Conservation (phyloP, 1,284 basidiomycete species). For the Microbotryum saponariae region DNA sequence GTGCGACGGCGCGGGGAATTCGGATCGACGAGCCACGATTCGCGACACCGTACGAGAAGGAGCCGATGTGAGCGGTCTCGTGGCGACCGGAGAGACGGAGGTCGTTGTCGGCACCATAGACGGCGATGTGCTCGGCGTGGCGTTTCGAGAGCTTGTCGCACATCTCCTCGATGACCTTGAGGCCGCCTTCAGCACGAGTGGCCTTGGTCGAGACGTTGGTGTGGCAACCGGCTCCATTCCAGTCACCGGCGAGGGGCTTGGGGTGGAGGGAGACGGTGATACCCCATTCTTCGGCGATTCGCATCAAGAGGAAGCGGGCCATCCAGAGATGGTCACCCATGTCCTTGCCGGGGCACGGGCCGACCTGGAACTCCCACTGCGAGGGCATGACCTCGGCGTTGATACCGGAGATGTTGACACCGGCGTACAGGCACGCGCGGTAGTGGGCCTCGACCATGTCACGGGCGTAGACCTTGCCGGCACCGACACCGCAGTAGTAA, state of each 20-base stretch:
- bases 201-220: slow-evolving; percentile 72
- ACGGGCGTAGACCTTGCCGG: slow-evolving; percentile 95
- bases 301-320: slow-evolving; percentile 74
- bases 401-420: slow-evolving; percentile 97
- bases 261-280: slow-evolving; percentile 97
- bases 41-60: slow-evolving; percentile 69
- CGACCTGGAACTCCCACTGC: slow-evolving; percentile 96
- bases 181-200: slow-evolving; percentile 89
- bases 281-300: slow-evolving; percentile 96
- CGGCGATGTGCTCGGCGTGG: slow-evolving; percentile 63
- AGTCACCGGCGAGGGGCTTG: slow-evolving; percentile 94
- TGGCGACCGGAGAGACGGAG: slow-evolving; percentile 85
- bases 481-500: slow-evolving; percentile 99
- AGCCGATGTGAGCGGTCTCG: slow-evolving; percentile 92
- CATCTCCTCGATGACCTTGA: slow-evolving; percentile 85
- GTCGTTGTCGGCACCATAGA: slow-evolving; percentile 80
- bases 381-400: slow-evolving; percentile 99
- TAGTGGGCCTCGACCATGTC: slow-evolving; percentile 99
- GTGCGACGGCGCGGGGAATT: slow-evolving; percentile 37
- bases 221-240: slow-evolving; percentile 94
- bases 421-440: slow-evolving; percentile 87
- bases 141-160: slow-evolving; percentile 55
- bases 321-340: slow-evolving; percentile 99
- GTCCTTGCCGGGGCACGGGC: slow-evolving; percentile 91
- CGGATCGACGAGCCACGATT: slow-evolving; percentile 64